These are phyloP conservation scores for Hydrangea macrophylla DNA, from an alignment of 148 eudicot genomes.

Conservation along the genomic window DNA sequence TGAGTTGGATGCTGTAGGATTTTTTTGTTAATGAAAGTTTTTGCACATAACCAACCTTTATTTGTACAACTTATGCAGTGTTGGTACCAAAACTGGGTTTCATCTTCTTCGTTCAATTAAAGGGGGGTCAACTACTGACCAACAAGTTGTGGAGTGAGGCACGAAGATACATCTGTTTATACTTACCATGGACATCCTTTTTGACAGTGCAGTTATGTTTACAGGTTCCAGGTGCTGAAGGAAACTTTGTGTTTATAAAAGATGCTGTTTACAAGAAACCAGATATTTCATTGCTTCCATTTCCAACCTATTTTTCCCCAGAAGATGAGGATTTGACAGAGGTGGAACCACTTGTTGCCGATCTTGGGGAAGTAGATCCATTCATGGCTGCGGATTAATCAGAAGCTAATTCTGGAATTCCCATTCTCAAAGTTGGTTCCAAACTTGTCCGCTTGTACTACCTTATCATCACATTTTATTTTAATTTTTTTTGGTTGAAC, in stretches of 20 bases:
- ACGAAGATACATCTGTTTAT: not conserved
- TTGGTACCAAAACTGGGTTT: not conserved
- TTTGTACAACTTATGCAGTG: not conserved
- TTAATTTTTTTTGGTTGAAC: not conserved
- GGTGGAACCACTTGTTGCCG: slow-evolving; percentile 74
- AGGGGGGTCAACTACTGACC: too few relatives aligned
- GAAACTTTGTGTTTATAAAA: slow-evolving; percentile 87
- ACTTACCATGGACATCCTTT: too few relatives aligned
- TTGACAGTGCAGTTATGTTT: slow-evolving; percentile 11
- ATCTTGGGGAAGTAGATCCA: slow-evolving; percentile 86
- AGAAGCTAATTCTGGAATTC: not conserved
- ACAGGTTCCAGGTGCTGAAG: slow-evolving; percentile 85
- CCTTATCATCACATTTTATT: not conserved
- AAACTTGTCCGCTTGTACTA: not conserved
- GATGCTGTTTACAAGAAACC: slow-evolving; percentile 75
- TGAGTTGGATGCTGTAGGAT: not conserved
- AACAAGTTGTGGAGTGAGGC: not conserved
- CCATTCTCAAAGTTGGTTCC: slow-evolving; percentile 6
- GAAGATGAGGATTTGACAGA: slow-evolving; percentile 57
- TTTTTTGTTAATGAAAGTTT: not conserved
- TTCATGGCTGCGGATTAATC: slow-evolving; percentile 81
- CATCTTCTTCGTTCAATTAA: not conserved
- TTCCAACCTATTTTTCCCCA: slow-evolving; percentile 77
- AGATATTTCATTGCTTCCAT: slow-evolving; percentile 64
- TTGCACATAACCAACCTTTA: not conserved